Evolutionary conservation across 371 early-diverging fungal species (phyloP).

Genomic region (Rhizopus delemar): DNA sequence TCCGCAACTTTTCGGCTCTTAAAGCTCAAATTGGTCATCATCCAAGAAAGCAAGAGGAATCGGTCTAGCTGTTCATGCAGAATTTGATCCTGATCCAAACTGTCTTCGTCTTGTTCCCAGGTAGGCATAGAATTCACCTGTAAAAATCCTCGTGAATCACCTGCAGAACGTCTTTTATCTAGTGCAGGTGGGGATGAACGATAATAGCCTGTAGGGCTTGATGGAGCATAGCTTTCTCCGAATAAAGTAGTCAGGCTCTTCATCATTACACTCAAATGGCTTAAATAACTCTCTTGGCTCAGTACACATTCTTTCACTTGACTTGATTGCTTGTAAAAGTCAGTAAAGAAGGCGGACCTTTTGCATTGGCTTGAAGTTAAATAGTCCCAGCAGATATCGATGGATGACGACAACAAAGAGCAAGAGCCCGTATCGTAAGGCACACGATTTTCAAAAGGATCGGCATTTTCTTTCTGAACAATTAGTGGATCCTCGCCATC

Average conservation of each 20-base stretch:
- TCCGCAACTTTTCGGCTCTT: constrained; percentile 27
- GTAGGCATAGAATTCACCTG: constrained; percentile 31
- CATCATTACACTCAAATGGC: constrained; percentile 49
- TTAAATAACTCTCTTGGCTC: constrained; percentile 43
- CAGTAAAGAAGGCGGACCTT: constrained; percentile 33
- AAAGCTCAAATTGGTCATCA: constrained; percentile 36
- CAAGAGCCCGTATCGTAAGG: constrained; percentile 4
- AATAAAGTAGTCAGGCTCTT: constrained; percentile 32
- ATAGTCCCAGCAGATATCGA: constrained; percentile 27
- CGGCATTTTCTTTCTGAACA: background rate
- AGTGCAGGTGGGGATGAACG: constrained; percentile 2
- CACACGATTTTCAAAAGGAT: background rate
- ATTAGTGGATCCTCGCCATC: constrained; percentile 27
- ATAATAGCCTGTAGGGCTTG: background rate
- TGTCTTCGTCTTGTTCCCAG: constrained; percentile 24
- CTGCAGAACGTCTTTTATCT: constrained; percentile 23
- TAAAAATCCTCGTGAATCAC: constrained; percentile 33
- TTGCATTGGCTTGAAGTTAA: constrained; percentile 26
- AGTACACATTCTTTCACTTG: constrained; percentile 29
- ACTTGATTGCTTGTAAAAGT: constrained; percentile 27
- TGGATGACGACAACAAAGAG: constrained; percentile 22
- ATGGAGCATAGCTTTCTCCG: background rate
- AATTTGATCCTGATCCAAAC: constrained; percentile 17
- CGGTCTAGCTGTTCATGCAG: constrained; percentile 38
- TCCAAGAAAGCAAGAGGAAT: constrained; percentile 39